phyloP scores from a whole-genome alignment of 176 grass and related monocot genomes.

The Bromus sterilis region DNA sequence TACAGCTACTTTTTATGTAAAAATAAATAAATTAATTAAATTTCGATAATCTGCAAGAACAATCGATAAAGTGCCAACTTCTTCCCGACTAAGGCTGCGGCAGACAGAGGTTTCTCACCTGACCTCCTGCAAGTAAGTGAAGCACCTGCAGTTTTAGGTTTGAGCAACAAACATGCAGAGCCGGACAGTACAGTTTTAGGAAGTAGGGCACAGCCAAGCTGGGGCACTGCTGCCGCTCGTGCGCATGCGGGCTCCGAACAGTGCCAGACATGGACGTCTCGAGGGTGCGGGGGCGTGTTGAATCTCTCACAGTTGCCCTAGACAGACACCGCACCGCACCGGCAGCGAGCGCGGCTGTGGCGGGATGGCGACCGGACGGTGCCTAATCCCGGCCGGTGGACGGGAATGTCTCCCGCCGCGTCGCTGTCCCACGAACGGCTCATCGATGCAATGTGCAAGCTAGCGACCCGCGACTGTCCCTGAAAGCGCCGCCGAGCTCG shows the following conservation, averaged over 20 bases:
- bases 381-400: constrained; percentile 2
- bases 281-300: constrained; percentile 8
- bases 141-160: too few relatives aligned
- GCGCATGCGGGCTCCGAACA: constrained; percentile 29
- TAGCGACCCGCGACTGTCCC: neutral
- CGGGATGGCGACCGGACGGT: constrained; percentile 7
- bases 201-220: neutral
- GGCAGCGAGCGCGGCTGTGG: neutral
- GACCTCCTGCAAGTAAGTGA: too few relatives aligned
- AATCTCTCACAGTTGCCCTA: constrained; percentile 17
- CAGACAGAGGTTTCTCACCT: too few relatives aligned
- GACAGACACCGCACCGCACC: constrained; percentile 22
- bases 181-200: too few relatives aligned
- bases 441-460: neutral
- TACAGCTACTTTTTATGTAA: too few relatives aligned
- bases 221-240: constrained; percentile 11
- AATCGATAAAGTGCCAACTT: too few relatives aligned
- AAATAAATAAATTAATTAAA: too few relatives aligned
- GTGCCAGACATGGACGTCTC: neutral
- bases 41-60: too few relatives aligned
- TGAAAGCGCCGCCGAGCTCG: neutral
- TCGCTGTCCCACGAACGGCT: constrained; percentile 25
- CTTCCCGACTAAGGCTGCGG: too few relatives aligned
- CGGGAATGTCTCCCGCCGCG: constrained; percentile 26
- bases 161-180: too few relatives aligned